A percentile compares a stretch with the other conserved stretches of the same genome.
These are phyloP conservation scores for Penicillium ochrochloron DNA, from an alignment of 495 filamentous ascomycete genomes.

Conservation along the genomic window DNA sequence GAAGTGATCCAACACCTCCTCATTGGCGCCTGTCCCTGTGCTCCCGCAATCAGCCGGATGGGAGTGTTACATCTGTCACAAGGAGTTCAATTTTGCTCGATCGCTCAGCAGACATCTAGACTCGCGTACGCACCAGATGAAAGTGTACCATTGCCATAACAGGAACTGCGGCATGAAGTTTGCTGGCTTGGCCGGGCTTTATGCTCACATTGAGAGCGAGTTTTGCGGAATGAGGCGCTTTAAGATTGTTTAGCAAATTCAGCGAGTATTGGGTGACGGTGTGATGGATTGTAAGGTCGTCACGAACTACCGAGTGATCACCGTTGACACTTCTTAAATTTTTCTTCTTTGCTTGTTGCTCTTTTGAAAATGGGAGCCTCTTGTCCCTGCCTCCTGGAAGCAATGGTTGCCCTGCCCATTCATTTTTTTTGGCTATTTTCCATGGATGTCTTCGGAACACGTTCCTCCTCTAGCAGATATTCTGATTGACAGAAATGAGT, in stretches of 20 bases:
- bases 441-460: too few relatives aligned
- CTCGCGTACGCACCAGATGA: constrained; percentile 45
- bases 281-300: not conserved
- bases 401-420: too few relatives aligned
- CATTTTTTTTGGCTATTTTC: too few relatives aligned
- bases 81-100: constrained; percentile 26
- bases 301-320: not conserved
- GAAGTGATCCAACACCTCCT: constrained; percentile 54
- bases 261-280: not conserved
- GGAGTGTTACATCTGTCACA: constrained; percentile 54
- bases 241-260: constrained; percentile 37
- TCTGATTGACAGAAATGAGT: too few relatives aligned
- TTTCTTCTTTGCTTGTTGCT: too few relatives aligned
- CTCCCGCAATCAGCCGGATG: constrained; percentile 44
- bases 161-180: constrained; percentile 51
- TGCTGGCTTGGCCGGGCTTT: constrained; percentile 49
- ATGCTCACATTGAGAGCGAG: constrained; percentile 62
- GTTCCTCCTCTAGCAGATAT: too few relatives aligned
- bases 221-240: constrained; percentile 53
- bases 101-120: constrained; percentile 42
- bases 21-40: constrained; percentile 43
- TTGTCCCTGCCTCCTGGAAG: too few relatives aligned
- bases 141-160: constrained; percentile 60
- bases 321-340: too few relatives aligned
- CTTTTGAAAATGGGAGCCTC: too few relatives aligned